Conservation (phyloP, 1,284 basidiomycete species). For the Sanghuangporus baumii region DNA sequence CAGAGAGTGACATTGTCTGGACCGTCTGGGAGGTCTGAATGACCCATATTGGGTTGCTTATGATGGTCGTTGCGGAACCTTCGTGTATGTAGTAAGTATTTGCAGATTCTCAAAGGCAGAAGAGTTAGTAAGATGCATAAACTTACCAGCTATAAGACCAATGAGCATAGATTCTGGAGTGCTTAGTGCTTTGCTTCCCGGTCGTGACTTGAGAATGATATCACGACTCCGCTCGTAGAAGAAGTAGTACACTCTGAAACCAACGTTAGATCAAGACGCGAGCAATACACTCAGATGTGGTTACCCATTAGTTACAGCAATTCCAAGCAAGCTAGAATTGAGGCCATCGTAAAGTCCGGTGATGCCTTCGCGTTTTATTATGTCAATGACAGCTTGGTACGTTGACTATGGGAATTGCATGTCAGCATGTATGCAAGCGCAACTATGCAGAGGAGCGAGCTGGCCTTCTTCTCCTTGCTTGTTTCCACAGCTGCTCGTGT, state of each 20-base stretch:
- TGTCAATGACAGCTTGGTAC: conserved; percentile 64
- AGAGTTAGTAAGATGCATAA: not conserved
- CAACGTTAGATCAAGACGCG: conserved; percentile 2
- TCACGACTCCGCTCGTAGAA: conserved; percentile 72
- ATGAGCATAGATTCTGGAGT: conserved; percentile 89
- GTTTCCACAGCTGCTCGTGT: conserved; percentile 91
- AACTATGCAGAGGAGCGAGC: conserved; percentile 20
- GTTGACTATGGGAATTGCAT: conserved; percentile 34
- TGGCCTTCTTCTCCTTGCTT: conserved; percentile 68
- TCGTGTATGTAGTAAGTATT: conserved; percentile 5
- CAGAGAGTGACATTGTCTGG: conserved; percentile 39
- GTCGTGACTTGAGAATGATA: conserved; percentile 49
- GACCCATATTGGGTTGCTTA: conserved; percentile 95
- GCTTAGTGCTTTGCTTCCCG: conserved; percentile 62
- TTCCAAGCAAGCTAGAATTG: conserved; percentile 82
- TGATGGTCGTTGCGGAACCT: conserved; percentile 88
- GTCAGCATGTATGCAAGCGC: not conserved
- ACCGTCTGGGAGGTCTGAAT: conserved; percentile 91
- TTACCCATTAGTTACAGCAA: conserved; percentile 90
- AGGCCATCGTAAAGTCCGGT: conserved; percentile 86
- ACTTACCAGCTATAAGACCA: conserved; percentile 78
- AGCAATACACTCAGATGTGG: conserved; percentile 19
- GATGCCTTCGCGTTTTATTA: conserved; percentile 82
- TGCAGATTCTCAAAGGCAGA: not conserved
- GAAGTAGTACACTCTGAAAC: conserved; percentile 71